Conservation (phyloP, 2,329 filamentous ascomycete genomes). For the Aspergillus oerlinghausenensis region DNA sequence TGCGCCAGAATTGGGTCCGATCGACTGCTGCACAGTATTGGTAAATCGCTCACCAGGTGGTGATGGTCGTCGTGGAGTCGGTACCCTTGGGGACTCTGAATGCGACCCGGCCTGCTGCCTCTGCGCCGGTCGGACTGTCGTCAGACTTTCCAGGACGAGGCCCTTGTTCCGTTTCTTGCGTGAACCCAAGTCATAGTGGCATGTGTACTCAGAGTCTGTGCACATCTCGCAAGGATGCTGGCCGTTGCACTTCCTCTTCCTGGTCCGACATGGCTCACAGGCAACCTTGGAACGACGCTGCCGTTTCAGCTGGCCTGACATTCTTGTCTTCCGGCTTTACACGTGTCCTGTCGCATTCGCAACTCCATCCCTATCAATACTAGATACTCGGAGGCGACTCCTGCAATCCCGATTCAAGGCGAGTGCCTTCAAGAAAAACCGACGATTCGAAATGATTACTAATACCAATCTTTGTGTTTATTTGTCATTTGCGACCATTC, state of each 20-base stretch:
- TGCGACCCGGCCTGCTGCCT: slow-evolving; percentile 13
- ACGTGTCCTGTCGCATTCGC: too few species aligned
- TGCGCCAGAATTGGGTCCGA: slow-evolving; percentile 54
- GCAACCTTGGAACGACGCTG: slow-evolving; percentile 10
- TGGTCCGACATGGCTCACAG: slow-evolving; percentile 49
- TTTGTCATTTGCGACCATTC: too few species aligned
- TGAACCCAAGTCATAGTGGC: slow-evolving; percentile 35
- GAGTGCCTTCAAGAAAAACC: too few species aligned
- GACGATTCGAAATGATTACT: too few species aligned
- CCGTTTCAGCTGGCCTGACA: not conserved
- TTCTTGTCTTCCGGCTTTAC: too few species aligned
- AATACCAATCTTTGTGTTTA: too few species aligned
- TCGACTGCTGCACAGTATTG: slow-evolving; percentile 8
- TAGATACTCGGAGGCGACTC: too few species aligned
- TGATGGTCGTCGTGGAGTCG: too few species aligned
- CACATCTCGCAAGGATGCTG: slow-evolving; percentile 49
- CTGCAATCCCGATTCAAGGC: too few species aligned
- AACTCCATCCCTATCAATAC: too few species aligned
- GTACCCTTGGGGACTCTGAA: too few species aligned
- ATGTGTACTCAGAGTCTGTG: slow-evolving; percentile 49
- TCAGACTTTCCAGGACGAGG: not conserved
- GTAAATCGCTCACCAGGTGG: not conserved
- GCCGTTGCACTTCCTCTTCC: slow-evolving; percentile 54
- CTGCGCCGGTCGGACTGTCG: slow-evolving; percentile 18
- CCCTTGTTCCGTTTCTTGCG: slow-evolving; percentile 11